Percentiles rank a stretch among this genome's conserved stretches.
Evolutionary conservation across 1,139 yeast species (phyloP).

Genomic region (Yamadazyma jaroonii): DNA sequence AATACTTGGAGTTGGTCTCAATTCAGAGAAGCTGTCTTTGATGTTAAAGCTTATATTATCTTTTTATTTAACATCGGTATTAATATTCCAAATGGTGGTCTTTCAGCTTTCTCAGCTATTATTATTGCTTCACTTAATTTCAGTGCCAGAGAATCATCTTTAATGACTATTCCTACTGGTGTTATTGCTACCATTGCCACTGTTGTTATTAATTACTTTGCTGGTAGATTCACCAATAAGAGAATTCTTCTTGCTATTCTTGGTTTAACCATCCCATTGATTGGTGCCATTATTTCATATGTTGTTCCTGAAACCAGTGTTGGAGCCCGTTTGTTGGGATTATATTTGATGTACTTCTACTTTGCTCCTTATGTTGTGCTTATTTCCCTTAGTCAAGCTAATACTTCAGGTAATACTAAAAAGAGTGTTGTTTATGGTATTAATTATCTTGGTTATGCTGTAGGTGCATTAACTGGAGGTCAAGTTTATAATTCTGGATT

Average conservation of each 20-base stretch:
- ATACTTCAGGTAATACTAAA: conserved; percentile 26
- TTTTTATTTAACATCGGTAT: conserved; percentile 32
- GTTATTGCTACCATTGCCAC: conserved; percentile 20
- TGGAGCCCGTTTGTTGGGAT: conserved; percentile 20
- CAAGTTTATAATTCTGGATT: conserved; percentile 24
- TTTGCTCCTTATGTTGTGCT: conserved; percentile 24
- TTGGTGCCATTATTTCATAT: conserved; percentile 19
- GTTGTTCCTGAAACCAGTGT: conserved; percentile 14
- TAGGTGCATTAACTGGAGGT: conserved; percentile 30
- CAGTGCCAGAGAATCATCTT: conserved; percentile 19
- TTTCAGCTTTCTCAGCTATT: conserved; percentile 33
- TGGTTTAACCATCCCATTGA: conserved; percentile 17
- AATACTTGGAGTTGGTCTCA: conserved; percentile 22
- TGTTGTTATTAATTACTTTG: conserved; percentile 16
- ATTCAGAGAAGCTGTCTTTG: conserved; percentile 23
- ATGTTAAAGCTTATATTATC: conserved; percentile 22
- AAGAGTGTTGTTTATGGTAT: conserved; percentile 17
- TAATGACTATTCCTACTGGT: conserved; percentile 25
- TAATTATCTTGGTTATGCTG: conserved; percentile 23
- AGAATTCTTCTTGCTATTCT: conserved; percentile 16
- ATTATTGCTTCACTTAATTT: conserved; percentile 19
- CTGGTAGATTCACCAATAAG: conserved; percentile 15
- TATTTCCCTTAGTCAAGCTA: conserved; percentile 25
- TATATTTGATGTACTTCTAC: conserved; percentile 22
- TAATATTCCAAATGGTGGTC: conserved; percentile 41